These are phyloP conservation scores for Sanghuangporus baumii DNA, from an alignment of 1,284 basidiomycete genomes.

Conservation along the genomic window DNA sequence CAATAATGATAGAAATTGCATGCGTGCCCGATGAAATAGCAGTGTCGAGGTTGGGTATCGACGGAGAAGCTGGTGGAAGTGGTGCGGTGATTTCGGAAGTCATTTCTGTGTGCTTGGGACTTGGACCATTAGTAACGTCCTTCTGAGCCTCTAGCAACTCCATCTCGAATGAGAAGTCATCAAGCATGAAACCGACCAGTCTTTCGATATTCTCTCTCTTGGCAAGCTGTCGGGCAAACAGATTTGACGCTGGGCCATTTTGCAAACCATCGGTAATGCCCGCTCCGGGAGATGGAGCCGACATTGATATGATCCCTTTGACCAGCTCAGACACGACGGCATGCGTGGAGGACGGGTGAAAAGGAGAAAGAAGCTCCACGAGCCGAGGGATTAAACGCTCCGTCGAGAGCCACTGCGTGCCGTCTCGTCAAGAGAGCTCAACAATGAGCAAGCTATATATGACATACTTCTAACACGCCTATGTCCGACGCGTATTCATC, in stretches of 20 bases:
- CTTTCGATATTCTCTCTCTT: conserved; percentile 67
- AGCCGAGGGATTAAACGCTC: conserved; percentile 82
- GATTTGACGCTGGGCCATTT: conserved; percentile 74
- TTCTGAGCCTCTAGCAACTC: conserved; percentile 20
- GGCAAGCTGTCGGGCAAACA: conserved; percentile 88
- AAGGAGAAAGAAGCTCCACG: conserved; percentile 80
- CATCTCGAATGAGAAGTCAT: conserved; percentile 47
- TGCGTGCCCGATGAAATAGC: conserved; percentile 86
- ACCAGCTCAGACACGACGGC: conserved; percentile 87
- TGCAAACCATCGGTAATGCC: conserved; percentile 61
- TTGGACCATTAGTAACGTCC: conserved; percentile 18
- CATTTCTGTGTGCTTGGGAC: conserved; percentile 22
- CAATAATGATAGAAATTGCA: conserved; percentile 88
- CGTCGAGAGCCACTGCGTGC: conserved; percentile 77
- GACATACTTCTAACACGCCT: conserved; percentile 81
- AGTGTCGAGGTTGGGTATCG: conserved; percentile 65
- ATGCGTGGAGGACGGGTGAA: conserved; percentile 76
- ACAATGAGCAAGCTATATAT: conserved; percentile 24
- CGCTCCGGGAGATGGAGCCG: conserved; percentile 79
- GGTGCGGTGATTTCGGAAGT: conserved; percentile 3
- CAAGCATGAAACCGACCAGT: conserved; percentile 78
- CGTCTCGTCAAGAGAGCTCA: conserved; percentile 31
- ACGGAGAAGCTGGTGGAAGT: conserved; percentile 2
- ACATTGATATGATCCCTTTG: conserved; percentile 93
- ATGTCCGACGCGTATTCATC: conserved; percentile 83